Evolutionary conservation across 257 asterid genomes (phyloP), one percentile per base, ranked within the genome.

Genomic region (Solanum chmielewskii): DNA sequence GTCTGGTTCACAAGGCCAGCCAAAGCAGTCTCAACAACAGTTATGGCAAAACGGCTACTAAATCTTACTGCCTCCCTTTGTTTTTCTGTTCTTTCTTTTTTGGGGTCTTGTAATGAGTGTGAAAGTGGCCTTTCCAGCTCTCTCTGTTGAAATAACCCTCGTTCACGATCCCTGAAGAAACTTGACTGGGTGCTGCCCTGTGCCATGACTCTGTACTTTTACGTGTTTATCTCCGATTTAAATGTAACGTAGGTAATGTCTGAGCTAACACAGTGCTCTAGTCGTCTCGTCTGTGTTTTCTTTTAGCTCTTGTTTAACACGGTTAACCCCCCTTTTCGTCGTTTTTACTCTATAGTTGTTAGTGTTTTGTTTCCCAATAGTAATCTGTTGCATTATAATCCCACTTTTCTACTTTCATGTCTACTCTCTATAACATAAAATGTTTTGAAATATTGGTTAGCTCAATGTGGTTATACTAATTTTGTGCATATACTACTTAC

Each of bases 11-110:
- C 98, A 94, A 88, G 94, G 93, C 74, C 98, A 94, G 91, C 95
- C 94, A 9, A 93, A 94, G 88, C 99, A 92, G 86, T 93, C 97
- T 88, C 98, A 95, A 83, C 87, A 85, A 71, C 94, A 91, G 87
- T 21, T 94, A 21, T 95, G 98, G 99, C 99, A 93, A 91, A 94
- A 91, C 91, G 73, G 90, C 91, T 94, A 94, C 96, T 97, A 92
- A 69, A 93, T 90, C 90, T 68, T 52, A 78, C 73, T 85, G 45
- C 91, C 90, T 88, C 87, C 62, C 62, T 41, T 68, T n/a, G 9
- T 60, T 21, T 59, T 86, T 4, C 90, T 87, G 18, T 49, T 14
- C 8, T 29, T 56, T 7, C 9, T 86, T 33, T 92, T 85, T 88
- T 89, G 80, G 92, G 91, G 93, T 91, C 94, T 86, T 89, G 93